These are phyloP conservation scores for Agarophyton chilense DNA, from an alignment of 23 red algal species.

Conservation along the genomic window DNA sequence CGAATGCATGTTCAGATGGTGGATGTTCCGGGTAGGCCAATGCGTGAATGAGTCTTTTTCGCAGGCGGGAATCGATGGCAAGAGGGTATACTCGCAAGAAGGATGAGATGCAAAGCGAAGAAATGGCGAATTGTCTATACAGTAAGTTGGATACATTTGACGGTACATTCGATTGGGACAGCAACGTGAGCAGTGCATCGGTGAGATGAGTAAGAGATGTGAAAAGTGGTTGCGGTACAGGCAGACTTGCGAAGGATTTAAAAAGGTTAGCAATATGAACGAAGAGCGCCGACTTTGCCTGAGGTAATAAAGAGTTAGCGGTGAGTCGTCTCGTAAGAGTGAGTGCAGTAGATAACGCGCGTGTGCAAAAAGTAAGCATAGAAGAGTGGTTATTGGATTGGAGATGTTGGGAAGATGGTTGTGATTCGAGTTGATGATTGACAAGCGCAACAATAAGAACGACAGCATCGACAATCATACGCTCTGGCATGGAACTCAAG, in stretches of 20 bases:
- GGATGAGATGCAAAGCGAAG: background rate
- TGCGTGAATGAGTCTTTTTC: background rate
- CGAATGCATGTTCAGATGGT: background rate
- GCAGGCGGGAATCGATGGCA: background rate
- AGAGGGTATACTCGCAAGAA: background rate
- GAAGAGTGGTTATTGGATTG: background rate
- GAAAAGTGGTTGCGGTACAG: background rate
- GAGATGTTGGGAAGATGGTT: background rate
- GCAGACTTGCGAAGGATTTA: background rate
- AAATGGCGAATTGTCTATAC: conserved; percentile 19
- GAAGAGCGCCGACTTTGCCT: background rate
- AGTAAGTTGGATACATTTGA: background rate
- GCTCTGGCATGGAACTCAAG: background rate
- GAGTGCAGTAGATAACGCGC: background rate
- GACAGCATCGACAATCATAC: conserved; percentile 21
- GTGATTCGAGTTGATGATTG: background rate
- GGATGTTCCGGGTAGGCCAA: background rate
- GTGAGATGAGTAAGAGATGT: background rate
- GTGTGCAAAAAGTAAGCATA: background rate
- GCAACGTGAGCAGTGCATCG: background rate
- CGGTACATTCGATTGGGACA: background rate
- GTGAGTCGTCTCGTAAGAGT: background rate
- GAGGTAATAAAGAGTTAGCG: background rate
- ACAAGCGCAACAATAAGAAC: background rate
- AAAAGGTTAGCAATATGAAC: background rate